Evolutionary conservation across 345 rosid species (phyloP).

Genomic region (Lumnitzera racemosa): DNA sequence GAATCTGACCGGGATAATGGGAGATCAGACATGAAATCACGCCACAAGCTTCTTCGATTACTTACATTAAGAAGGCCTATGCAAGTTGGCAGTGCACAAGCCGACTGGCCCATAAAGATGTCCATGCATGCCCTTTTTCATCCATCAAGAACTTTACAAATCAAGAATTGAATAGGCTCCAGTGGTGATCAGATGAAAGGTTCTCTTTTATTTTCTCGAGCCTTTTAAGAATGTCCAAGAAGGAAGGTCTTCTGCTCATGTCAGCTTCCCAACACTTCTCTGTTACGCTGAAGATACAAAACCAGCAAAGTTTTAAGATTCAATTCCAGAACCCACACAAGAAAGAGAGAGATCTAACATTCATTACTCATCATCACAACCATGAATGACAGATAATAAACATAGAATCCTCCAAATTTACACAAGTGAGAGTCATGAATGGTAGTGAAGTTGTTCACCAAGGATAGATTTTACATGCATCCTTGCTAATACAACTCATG

Average conservation of each 20-base stretch:
- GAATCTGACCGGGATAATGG: slow-evolving; percentile 4
- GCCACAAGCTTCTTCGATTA: too few relatives aligned
- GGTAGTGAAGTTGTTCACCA: too few relatives aligned
- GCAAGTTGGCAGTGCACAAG: too few relatives aligned
- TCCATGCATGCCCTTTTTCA: too few relatives aligned
- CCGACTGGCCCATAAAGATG: too few relatives aligned
- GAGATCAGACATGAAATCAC: slow-evolving; percentile 3
- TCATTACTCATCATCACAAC: not conserved
- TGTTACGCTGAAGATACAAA: slow-evolving; percentile 42
- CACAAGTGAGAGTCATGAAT: too few relatives aligned
- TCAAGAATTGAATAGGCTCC: slow-evolving; percentile 73
- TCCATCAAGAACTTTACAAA: not conserved
- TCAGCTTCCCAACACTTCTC: slow-evolving; percentile 83
- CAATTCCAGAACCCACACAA: not conserved
- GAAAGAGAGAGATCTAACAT: slow-evolving; percentile 1
- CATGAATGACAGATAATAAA: too few relatives aligned
- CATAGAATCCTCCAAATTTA: too few relatives aligned
- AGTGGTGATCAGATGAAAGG: slow-evolving; percentile 61
- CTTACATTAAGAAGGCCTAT: too few relatives aligned
- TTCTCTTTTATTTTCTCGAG: slow-evolving; percentile 84
- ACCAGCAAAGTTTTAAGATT: not conserved
- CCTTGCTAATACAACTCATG: too few relatives aligned
- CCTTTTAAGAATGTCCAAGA: slow-evolving; percentile 86
- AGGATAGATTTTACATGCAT: too few relatives aligned
- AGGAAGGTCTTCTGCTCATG: slow-evolving; percentile 82